Percentiles rank a stretch among this genome's conserved stretches.
Evolutionary conservation across 371 early-diverging fungal species (phyloP).

Genomic region (Zychaea mexicana): DNA sequence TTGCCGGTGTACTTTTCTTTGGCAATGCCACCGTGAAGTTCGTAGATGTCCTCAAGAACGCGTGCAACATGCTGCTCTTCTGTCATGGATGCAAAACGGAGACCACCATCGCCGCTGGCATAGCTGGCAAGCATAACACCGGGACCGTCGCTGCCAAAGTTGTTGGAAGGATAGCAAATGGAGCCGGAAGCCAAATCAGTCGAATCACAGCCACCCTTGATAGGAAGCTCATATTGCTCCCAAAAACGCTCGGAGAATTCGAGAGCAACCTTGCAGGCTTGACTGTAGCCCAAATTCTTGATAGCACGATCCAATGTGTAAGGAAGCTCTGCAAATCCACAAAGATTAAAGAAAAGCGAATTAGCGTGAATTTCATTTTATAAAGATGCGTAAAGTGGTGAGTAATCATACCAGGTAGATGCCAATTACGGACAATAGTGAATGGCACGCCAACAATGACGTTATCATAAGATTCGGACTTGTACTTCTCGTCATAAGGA

Average conservation of each 20-base stretch:
- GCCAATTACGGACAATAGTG: conserved; percentile 34
- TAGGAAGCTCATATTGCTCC: conserved; percentile 33
- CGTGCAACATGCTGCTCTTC: conserved; percentile 35
- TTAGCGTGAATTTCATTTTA: neutral
- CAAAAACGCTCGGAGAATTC: conserved; percentile 37
- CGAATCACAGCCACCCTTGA: conserved; percentile 31
- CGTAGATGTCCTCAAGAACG: conserved; percentile 29
- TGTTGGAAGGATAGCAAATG: conserved; percentile 33
- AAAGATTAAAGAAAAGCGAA: no score
- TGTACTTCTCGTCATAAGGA: conserved; percentile 21
- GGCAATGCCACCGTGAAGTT: conserved; percentile 34
- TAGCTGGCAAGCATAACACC: conserved; percentile 39
- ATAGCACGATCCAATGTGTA: conserved; percentile 27
- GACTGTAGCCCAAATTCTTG: conserved; percentile 22
- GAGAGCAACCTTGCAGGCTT: conserved; percentile 32
- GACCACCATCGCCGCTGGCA: conserved; percentile 24
- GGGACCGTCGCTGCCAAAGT: conserved; percentile 26
- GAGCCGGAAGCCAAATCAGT: conserved; percentile 26
- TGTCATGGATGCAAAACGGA: conserved; percentile 32
- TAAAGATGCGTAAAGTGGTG: neutral
- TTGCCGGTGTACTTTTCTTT: conserved; percentile 35
- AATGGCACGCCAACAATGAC: conserved; percentile 37
- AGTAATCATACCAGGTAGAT: conserved; percentile 31
- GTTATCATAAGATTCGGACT: conserved; percentile 28
- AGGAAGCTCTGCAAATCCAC: conserved; percentile 27